Conservation (phyloP, 2,329 filamentous ascomycete species). For the Claviceps lovelessii region DNA sequence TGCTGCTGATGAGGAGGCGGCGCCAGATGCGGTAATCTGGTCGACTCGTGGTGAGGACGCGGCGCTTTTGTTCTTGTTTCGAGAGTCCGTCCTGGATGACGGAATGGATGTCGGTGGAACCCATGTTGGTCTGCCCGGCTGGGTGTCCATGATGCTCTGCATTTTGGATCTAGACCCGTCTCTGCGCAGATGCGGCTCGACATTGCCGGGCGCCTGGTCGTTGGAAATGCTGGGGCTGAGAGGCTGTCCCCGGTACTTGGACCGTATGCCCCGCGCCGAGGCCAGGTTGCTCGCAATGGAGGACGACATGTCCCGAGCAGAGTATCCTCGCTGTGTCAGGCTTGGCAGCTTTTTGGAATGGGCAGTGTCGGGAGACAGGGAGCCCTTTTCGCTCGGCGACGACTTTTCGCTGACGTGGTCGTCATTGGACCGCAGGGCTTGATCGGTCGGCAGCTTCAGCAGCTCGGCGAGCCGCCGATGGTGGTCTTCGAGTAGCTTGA, state of each 20-base stretch:
- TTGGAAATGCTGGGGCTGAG: conserved; percentile 59
- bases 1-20: conserved; percentile 4
- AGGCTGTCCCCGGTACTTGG: conserved; percentile 49
- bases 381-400: conserved; percentile 15
- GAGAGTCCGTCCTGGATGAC: conserved; percentile 12
- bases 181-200: conserved; percentile 42
- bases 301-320: conserved; percentile 56
- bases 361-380: neutral
- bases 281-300: conserved; percentile 84
- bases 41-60: conserved; percentile 15
- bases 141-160: conserved; percentile 40
- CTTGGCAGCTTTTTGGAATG: conserved; percentile 14
- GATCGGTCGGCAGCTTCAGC: conserved; percentile 51
- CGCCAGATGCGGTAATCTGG: conserved; percentile 3
- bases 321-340: conserved; percentile 30
- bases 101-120: conserved; percentile 26
- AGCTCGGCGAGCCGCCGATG: conserved; percentile 73
- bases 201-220: conserved; percentile 56
- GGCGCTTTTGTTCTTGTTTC: conserved; percentile 12
- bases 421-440: conserved; percentile 20
- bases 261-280: conserved; percentile 65
- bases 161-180: conserved; percentile 38
- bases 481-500: conserved; percentile 75
- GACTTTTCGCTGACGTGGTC: conserved; percentile 9
- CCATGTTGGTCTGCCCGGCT: conserved; percentile 39